Evolutionary conservation across 192 early-diverging fungal genomes (phyloP).

Genomic region (Jimgerdemannia lactiflua): DNA sequence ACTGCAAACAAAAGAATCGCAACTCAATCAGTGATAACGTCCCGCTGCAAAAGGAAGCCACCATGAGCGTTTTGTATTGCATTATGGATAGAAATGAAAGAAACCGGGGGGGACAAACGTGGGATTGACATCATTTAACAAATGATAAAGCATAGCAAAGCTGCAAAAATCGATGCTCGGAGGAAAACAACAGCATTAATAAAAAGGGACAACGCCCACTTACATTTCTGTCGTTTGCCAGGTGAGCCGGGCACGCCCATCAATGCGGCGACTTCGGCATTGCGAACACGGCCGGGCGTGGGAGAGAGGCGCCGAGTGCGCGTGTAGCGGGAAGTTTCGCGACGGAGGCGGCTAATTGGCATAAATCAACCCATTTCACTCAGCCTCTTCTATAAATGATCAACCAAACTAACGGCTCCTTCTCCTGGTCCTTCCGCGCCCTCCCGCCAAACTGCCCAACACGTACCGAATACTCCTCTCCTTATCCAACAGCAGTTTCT

Average conservation of each 20-base stretch:
- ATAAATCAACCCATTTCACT: not conserved
- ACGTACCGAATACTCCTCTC: constrained; percentile 55
- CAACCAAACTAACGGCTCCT: not conserved
- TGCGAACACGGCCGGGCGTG: not conserved
- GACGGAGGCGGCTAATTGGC: not conserved
- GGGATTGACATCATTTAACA: not conserved
- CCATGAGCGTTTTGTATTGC: not conserved
- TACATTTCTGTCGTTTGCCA: not conserved
- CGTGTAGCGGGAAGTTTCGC: constrained; percentile 2
- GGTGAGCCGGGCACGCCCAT: not conserved
- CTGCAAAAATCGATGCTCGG: not conserved
- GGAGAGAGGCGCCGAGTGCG: not conserved
- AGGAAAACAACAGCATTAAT: not conserved
- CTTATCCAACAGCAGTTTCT: constrained; percentile 52
- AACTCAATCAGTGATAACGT: not conserved
- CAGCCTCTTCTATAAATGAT: not conserved
- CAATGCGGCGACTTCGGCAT: not conserved
- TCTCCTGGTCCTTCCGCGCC: not conserved
- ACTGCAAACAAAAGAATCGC: too few relatives aligned
- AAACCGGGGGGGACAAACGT: not conserved
- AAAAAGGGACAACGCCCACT: not conserved
- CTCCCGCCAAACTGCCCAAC: not conserved
- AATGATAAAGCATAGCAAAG: not conserved
- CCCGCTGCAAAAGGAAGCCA: not conserved
- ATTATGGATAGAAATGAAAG: not conserved